A percentile compares a stretch with the other conserved stretches of the same genome.
These are phyloP conservation scores for Nannochloris sp. DNA, from an alignment of 139 green algal species.

Conservation along the genomic window DNA sequence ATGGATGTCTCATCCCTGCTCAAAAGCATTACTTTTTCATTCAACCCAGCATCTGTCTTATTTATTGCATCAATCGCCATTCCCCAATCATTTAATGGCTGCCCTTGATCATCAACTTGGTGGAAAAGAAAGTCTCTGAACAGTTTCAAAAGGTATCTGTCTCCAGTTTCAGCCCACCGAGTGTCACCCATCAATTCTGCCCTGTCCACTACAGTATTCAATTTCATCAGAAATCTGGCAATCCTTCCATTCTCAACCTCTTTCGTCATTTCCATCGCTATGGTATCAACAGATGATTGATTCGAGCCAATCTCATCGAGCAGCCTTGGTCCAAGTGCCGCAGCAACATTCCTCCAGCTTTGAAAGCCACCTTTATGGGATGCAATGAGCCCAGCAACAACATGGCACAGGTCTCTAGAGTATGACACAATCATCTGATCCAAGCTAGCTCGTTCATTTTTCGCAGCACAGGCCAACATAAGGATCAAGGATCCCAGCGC, in stretches of 20 bases:
- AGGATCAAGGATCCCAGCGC: slow-evolving; percentile 68
- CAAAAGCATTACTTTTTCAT: slow-evolving; percentile 61
- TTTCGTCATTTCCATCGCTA: slow-evolving; percentile 54
- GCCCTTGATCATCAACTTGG: slow-evolving; percentile 56
- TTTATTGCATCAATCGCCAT: slow-evolving; percentile 78
- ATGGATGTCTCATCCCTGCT: slow-evolving; percentile 75
- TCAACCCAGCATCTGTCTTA: slow-evolving; percentile 75
- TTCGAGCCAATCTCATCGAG: slow-evolving; percentile 56
- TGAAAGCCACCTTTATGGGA: slow-evolving; percentile 24
- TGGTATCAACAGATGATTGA: slow-evolving; percentile 20
- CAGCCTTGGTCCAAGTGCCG: slow-evolving; percentile 60
- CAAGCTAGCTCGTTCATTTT: slow-evolving; percentile 30
- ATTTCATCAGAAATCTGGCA: slow-evolving; percentile 71
- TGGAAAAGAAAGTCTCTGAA: slow-evolving; percentile 91
- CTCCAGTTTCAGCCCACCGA: slow-evolving; percentile 50
- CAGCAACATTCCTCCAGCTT: slow-evolving; percentile 43
- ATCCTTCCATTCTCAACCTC: slow-evolving; percentile 86
- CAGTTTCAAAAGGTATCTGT: slow-evolving; percentile 78
- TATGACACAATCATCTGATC: slow-evolving; percentile 52
- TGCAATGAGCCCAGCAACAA: slow-evolving; percentile 50
- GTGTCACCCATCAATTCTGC: slow-evolving; percentile 42
- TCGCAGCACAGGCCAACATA: slow-evolving; percentile 56
- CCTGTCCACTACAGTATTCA: slow-evolving; percentile 68
- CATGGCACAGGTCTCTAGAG: slow-evolving; percentile 54
- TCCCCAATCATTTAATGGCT: slow-evolving; percentile 77